These are phyloP conservation scores for Dactylellina drechsleri DNA, from an alignment of 2,329 filamentous ascomycete species.

Conservation along the genomic window DNA sequence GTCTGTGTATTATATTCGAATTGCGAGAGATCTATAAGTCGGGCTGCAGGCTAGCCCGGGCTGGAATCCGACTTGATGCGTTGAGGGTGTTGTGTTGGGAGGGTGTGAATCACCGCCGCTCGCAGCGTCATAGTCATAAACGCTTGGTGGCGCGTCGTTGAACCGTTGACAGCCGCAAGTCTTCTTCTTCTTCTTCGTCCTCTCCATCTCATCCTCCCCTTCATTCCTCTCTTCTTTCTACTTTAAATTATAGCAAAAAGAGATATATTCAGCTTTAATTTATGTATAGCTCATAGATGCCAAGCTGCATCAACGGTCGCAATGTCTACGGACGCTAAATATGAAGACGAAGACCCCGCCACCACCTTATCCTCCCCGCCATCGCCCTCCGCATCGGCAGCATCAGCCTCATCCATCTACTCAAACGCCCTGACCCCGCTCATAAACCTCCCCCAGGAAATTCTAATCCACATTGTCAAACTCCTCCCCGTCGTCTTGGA, in stretches of 20 bases:
- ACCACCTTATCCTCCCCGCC: background rate
- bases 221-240: background rate
- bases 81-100: background rate
- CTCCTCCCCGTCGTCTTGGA: conserved; percentile 29
- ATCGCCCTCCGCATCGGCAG: background rate
- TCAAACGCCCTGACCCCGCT: conserved; percentile 4
- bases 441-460: conserved; percentile 37
- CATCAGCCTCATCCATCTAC: background rate
- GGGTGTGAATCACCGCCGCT: background rate
- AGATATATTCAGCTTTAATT: background rate
- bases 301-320: too few relatives aligned
- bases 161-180: conserved; percentile 12
- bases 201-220: background rate
- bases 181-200: background rate
- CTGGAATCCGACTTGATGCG: too few relatives aligned
- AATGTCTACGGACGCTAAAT: too few relatives aligned
- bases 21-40: too few relatives aligned
- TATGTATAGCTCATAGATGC: too few relatives aligned
- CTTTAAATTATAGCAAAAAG: background rate
- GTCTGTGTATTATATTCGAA: too few relatives aligned
- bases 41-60: too few relatives aligned
- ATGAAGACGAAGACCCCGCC: too few relatives aligned
- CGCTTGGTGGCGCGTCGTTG: background rate
- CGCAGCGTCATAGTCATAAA: background rate
- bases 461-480: conserved; percentile 35